Conservation (phyloP, 2,329 filamentous ascomycete genomes). For the Lecanicillium sp. region DNA sequence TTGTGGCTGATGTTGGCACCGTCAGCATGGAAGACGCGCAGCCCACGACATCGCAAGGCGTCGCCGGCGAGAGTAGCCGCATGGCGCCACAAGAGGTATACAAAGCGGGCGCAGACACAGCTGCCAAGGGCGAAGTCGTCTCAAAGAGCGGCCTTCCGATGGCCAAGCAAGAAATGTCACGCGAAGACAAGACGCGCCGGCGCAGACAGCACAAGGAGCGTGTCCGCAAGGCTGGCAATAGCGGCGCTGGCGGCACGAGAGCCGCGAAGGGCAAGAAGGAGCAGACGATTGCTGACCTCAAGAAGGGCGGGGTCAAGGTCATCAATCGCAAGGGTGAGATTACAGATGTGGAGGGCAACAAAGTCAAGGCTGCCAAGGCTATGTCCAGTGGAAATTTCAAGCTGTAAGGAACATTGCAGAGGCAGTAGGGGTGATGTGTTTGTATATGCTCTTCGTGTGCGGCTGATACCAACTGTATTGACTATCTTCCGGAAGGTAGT, state of each 20-base stretch:
- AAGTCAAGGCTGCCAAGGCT: slow-evolving; percentile 47
- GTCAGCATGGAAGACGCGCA: slow-evolving; percentile 93
- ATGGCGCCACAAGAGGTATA: slow-evolving; percentile 95
- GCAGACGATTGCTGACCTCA: slow-evolving; percentile 56
- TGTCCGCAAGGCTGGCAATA: slow-evolving; percentile 58
- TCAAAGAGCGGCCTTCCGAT: slow-evolving; percentile 70
- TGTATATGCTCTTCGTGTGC: no score
- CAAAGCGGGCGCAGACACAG: slow-evolving; percentile 61
- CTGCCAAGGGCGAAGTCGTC: slow-evolving; percentile 62
- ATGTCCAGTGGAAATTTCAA: slow-evolving; percentile 52
- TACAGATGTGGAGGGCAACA: slow-evolving; percentile 74
- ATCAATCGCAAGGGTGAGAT: slow-evolving; percentile 86
- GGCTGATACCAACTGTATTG: no score
- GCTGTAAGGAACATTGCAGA: slow-evolving; percentile 34
- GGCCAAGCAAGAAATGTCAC: slow-evolving; percentile 75
- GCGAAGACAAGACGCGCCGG: slow-evolving; percentile 73
- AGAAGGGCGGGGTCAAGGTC: slow-evolving; percentile 82
- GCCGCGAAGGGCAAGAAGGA: slow-evolving; percentile 30
- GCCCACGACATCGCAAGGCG: slow-evolving; percentile 70
- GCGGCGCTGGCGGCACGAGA: slow-evolving; percentile 17
- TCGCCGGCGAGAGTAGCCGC: slow-evolving; percentile 59
- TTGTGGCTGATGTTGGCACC: slow-evolving; percentile 84
- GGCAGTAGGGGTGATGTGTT: no score
- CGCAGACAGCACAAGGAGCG: slow-evolving; percentile 80
- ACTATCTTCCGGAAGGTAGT: no score